Evolutionary conservation across 371 early-diverging fungal genomes (phyloP).

Genomic region (Vittaforma corneae): DNA sequence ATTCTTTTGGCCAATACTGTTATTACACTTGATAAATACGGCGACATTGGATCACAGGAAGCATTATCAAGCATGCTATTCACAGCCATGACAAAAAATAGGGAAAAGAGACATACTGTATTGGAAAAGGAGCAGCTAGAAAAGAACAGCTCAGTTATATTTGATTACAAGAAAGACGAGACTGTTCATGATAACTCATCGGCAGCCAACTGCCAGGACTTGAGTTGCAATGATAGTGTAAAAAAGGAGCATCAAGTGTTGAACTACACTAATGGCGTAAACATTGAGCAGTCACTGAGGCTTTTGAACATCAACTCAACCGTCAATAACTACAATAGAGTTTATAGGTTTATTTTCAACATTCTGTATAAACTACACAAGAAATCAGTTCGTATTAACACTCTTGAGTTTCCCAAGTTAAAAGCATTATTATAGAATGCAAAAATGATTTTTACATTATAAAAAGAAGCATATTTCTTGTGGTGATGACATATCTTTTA

Average conservation of each 20-base stretch:
- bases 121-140: no score
- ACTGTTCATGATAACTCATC: not conserved
- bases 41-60: no score
- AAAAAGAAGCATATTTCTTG: not conserved
- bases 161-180: not conserved
- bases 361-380: slow-evolving; percentile 1
- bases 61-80: no score
- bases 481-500: slow-evolving; percentile 7
- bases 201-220: not conserved
- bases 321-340: not conserved
- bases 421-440: not conserved
- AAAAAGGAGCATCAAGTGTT: not conserved
- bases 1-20: no score
- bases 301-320: not conserved
- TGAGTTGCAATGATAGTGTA: not conserved
- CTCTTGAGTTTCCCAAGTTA: not conserved
- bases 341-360: not conserved
- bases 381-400: not conserved
- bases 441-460: not conserved
- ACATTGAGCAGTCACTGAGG: not conserved
- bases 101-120: no score
- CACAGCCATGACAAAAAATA: no score
- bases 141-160: no score
- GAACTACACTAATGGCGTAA: not conserved
- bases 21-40: no score